These are phyloP conservation scores for Pelargonium fulgidum DNA, from an alignment of 441 rosid genomes.

Conservation along the genomic window DNA sequence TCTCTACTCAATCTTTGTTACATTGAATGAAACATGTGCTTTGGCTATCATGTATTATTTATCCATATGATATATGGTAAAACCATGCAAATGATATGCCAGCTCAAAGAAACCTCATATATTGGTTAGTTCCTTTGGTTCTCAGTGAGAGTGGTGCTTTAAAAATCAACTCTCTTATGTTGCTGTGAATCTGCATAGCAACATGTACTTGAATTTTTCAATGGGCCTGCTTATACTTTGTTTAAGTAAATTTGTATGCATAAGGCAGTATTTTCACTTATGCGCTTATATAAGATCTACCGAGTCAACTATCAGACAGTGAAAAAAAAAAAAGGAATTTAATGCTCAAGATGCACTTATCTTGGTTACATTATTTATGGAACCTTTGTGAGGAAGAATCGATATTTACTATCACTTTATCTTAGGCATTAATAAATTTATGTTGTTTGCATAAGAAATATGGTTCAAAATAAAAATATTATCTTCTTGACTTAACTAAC, in stretches of 20 bases:
- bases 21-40: background rate
- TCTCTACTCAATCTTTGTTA: background rate
- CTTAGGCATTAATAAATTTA: conserved; percentile 6
- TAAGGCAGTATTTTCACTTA: background rate
- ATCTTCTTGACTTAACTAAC: conserved; percentile 8
- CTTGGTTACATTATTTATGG: conserved; percentile 10
- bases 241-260: conserved; percentile 4
- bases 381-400: conserved; percentile 9
- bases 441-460: background rate
- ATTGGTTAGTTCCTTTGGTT: background rate
- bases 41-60: background rate
- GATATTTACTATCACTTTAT: background rate
- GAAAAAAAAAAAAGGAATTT: background rate
- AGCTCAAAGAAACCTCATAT: background rate
- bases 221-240: background rate
- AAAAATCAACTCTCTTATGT: background rate
- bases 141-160: conserved; percentile 8
- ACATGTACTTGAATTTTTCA: background rate
- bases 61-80: background rate
- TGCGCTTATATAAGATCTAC: conserved; percentile 3
- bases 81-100: background rate
- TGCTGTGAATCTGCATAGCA: background rate
- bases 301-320: background rate
- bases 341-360: background rate
- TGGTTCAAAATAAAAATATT: conserved; percentile 8